Conservation (phyloP, 306 rosid genomes). For the Mimosa bimucronata region DNA sequence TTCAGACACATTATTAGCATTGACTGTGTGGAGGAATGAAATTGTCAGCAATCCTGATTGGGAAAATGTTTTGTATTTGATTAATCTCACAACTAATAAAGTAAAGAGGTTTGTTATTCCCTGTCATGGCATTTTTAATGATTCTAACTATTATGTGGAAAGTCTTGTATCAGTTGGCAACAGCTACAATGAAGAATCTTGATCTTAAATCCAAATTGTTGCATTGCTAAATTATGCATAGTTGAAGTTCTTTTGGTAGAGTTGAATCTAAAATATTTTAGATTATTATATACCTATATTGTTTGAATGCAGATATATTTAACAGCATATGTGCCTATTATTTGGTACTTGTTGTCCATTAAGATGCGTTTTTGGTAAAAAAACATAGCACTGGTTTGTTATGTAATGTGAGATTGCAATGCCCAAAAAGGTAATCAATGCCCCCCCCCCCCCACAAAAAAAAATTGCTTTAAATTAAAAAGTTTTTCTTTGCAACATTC, state of each 20-base stretch:
- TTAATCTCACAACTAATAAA: background rate
- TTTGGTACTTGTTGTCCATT: no score
- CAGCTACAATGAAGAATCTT: background rate
- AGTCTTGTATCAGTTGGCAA: background rate
- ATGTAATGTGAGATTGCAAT: background rate
- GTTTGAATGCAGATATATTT: background rate
- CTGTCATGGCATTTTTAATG: background rate
- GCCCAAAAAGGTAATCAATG: background rate
- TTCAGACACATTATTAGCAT: background rate
- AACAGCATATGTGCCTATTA: no score
- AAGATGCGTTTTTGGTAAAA: background rate
- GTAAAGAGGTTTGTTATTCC: background rate
- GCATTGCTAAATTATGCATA: no score
- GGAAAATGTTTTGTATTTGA: background rate
- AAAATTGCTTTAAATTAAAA: background rate
- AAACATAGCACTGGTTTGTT: background rate
- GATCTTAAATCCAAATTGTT: background rate
- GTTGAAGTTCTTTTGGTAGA: no score
- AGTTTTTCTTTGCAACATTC: background rate
- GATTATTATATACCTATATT: no score
- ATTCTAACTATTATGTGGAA: background rate
- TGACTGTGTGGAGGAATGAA: background rate
- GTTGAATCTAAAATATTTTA: no score
- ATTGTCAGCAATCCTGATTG: no score
- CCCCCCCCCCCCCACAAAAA: background rate